phyloP scores from a whole-genome alignment of 106 monocot species.

The Alisma plantagoaquatica region DNA sequence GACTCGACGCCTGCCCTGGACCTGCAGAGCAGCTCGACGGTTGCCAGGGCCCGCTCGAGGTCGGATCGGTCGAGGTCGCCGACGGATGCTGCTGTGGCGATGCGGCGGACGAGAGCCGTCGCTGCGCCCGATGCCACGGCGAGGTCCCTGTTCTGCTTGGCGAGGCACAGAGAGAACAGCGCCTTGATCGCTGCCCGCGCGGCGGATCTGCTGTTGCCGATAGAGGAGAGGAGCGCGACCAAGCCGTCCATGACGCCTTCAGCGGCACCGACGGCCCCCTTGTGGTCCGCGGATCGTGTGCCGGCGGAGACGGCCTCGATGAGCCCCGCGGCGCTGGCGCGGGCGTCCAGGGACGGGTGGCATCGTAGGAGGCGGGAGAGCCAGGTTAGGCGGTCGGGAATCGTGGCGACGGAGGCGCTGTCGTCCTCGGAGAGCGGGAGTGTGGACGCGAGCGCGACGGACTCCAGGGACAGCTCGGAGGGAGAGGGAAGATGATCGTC shows the following conservation, averaged over 20 bases:
- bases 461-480: constrained; percentile 24
- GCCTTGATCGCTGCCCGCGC: constrained; percentile 48
- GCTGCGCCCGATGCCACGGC: constrained; percentile 54
- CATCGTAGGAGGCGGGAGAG: constrained; percentile 21
- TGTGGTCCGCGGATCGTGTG: constrained; percentile 24
- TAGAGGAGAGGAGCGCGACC: constrained; percentile 40
- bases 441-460: constrained; percentile 43
- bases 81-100: constrained; percentile 7
- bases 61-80: constrained; percentile 29
- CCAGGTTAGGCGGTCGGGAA: constrained; percentile 28
- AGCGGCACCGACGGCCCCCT: constrained; percentile 22
- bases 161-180: constrained; percentile 67
- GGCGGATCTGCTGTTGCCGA: constrained; percentile 15
- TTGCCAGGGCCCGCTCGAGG: constrained; percentile 55
- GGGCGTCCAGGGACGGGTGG: constrained; percentile 23
- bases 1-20: constrained; percentile 48
- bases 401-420: constrained; percentile 23
- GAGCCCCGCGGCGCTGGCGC: constrained; percentile 55
- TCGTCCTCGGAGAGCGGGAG: constrained; percentile 37
- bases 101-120: constrained; percentile 31
- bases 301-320: constrained; percentile 45
- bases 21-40: constrained; percentile 76
- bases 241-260: constrained; percentile 49
- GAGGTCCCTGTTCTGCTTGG: constrained; percentile 52
- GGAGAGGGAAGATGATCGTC: constrained; percentile 3